Evolutionary conservation across 1,284 basidiomycete genomes (phyloP), one percentile per base, ranked within the genome.

Genomic region (Malassezia sp.): DNA sequence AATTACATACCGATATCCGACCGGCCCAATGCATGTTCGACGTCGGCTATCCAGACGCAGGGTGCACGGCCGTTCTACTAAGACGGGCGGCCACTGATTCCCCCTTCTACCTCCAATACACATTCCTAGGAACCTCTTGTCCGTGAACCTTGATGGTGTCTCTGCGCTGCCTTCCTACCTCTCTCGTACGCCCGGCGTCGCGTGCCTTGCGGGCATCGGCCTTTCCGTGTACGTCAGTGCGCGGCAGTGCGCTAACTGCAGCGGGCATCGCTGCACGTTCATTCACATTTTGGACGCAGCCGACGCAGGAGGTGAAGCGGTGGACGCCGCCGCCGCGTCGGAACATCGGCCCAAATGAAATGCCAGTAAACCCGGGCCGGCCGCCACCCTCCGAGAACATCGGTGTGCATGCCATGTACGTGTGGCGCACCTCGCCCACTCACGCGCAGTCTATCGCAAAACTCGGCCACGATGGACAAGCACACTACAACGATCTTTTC

Each of bases 401-500:
- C 33, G 63, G 64, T 54, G 64, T 67, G 37, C 59, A 66, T 33
- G 64, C 64, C 22, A 57, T 66, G n/a, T n/a, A n/a, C n/a, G n/a
- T n/a, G n/a, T n/a, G n/a, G n/a, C n/a, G n/a, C n/a, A n/a, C n/a
- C n/a, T n/a, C n/a, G n/a, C n/a, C n/a, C n/a, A n/a, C n/a, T n/a
- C n/a, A n/a, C n/a, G n/a, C n/a, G n/a, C n/a, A n/a, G n/a, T 23
- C 54, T 67, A 7, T 60, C 60, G 23, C 44, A 54, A 40, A 66
- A 60, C 51, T 53, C 60, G 43, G 54, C 53, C 52, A 43, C 54
- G 36, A 48, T 53, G 30, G 55, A 65, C 46, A 57, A 59, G 46
- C 61, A 67, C 57, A 63, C 59, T 23, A 67, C 61, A 22, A 65
- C 63, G 35, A 75, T 84, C 57, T 80, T 77, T 61, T 74, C 80